These are phyloP conservation scores for Epichloe typhina DNA, from an alignment of 2,329 filamentous ascomycete genomes.

Conservation along the genomic window DNA sequence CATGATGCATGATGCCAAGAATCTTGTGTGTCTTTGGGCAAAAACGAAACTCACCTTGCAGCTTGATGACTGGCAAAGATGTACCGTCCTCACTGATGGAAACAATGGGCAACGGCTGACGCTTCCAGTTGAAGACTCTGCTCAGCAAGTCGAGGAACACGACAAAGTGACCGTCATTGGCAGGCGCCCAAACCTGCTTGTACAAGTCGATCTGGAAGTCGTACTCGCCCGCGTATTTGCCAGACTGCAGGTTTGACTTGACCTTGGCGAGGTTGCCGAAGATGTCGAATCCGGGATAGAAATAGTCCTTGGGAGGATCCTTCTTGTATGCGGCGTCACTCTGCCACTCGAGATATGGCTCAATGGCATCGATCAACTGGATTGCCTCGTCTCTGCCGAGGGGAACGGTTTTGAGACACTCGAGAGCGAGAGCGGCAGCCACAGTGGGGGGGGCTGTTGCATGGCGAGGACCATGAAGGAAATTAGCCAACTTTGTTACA, in stretches of 20 bases:
- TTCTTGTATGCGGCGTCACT: conserved; percentile 34
- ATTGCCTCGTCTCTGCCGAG: conserved; percentile 21
- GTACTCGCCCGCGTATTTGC: conserved; percentile 37
- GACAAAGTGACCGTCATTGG: conserved; percentile 52
- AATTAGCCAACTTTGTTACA: not conserved
- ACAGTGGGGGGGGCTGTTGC: conserved; percentile 19
- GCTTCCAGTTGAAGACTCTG: conserved; percentile 7
- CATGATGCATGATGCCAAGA: not conserved
- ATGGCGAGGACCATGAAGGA: not conserved
- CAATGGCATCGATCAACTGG: conserved; percentile 23
- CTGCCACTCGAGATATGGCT: conserved; percentile 33
- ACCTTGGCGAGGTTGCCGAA: conserved; percentile 32
- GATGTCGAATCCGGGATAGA: conserved; percentile 34
- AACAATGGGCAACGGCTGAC: conserved; percentile 21
- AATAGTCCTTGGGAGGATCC: conserved; percentile 37
- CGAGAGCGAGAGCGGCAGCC: conserved; percentile 21
- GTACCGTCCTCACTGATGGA: conserved; percentile 22
- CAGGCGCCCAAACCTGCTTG: conserved; percentile 29
- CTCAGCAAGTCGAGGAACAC: conserved; percentile 8
- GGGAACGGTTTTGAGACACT: conserved; percentile 26
- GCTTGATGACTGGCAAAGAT: conserved; percentile 11
- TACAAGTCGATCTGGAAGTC: conserved; percentile 42
- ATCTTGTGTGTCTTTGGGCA: not conserved
- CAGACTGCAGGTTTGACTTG: conserved; percentile 24
- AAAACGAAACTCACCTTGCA: conserved; percentile 8